A percentile compares a stretch with the other conserved stretches of the same genome.
Conservation (phyloP, 1,139 yeast species). For the Blastobotrys aristatus region DNA sequence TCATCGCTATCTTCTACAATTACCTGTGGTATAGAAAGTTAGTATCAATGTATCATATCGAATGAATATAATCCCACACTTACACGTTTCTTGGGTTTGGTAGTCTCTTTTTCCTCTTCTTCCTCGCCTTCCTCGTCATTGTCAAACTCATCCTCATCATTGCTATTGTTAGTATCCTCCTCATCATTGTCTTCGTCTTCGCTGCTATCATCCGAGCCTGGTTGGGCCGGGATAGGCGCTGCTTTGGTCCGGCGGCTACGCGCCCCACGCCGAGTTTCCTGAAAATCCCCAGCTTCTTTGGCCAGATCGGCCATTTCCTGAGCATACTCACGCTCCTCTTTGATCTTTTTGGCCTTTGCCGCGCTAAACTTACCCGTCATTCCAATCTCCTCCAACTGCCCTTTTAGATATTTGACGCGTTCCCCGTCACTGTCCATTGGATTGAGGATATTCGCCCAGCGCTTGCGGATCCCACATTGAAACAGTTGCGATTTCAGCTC, state of each 20-base stretch:
- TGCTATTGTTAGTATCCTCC: constrained; percentile 9
- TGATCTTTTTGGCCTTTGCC: constrained; percentile 35
- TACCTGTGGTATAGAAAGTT: not conserved
- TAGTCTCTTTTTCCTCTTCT: constrained; percentile 7
- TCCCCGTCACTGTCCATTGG: constrained; percentile 22
- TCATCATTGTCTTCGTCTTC: constrained; percentile 11
- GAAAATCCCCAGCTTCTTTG: constrained; percentile 16
- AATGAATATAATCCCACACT: not conserved
- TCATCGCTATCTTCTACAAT: not conserved
- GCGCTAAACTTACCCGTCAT: constrained; percentile 29
- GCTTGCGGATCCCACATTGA: constrained; percentile 29
- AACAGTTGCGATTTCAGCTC: constrained; percentile 27
- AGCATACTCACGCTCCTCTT: constrained; percentile 37
- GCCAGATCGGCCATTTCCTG: constrained; percentile 32
- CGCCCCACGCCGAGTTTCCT: not conserved
- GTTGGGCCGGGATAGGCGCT: not conserved
- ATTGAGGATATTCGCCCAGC: constrained; percentile 24
- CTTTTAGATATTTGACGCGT: constrained; percentile 21
- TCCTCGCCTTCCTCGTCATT: constrained; percentile 18
- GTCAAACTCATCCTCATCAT: constrained; percentile 12
- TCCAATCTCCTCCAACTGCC: constrained; percentile 25
- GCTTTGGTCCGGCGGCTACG: not conserved
- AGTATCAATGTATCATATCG: not conserved
- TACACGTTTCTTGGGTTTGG: not conserved
- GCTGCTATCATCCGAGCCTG: not conserved